Evolutionary conservation across 2,329 filamentous ascomycete species (phyloP), one percentile per base, ranked within the genome.

Genomic region (Diaporthe citri): DNA sequence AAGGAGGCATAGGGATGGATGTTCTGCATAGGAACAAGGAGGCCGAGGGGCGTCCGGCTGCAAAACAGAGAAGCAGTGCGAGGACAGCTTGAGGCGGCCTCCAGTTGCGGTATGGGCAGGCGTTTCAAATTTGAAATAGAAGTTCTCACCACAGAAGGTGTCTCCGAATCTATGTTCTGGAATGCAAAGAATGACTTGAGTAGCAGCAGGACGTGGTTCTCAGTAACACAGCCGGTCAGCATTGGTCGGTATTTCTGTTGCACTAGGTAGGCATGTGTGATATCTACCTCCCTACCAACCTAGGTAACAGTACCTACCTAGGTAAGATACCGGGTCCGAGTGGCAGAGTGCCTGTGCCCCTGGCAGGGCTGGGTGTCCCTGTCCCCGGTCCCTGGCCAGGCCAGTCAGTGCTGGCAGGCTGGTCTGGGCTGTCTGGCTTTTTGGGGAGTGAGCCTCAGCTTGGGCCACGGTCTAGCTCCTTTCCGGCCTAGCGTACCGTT

Each of bases 61-160:
- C 64, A 22, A 25, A 25, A 22, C 28, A 39, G 46, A 66, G 31
- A 51, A 52, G 64, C 64, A 67, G 64, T 39, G 64, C 46, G 46
- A 25, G 64, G 64, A 36, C 64, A 52, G 64, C 46, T 25, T 46
- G 31, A 67, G 46, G 22, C 31, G 46, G 64, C 46, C 64, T 52
- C 31, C 4, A 67, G 64, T 20, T 48, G 46, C 43, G 64, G 46
- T n/a, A 52, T 39, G 46, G 46, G 46, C 34, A 36, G 64, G 64
- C 64, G 64, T 67, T 67, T 52, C 31, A 25, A 67, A 39, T 67
- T 25, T 67, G 64, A 67, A 67, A 67, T 52, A 67, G 64, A 67
- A 52, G 64, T 67, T 67, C 46, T 67, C 31, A 52, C 43, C 28
- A 51, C 28, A 39, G 31, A 52, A 39, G 46, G 13, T 52, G 43